Evolutionary conservation across 2,329 filamentous ascomycete genomes (phyloP), one percentile per base, ranked within the genome.

Genomic region (Diatrype stigma): DNA sequence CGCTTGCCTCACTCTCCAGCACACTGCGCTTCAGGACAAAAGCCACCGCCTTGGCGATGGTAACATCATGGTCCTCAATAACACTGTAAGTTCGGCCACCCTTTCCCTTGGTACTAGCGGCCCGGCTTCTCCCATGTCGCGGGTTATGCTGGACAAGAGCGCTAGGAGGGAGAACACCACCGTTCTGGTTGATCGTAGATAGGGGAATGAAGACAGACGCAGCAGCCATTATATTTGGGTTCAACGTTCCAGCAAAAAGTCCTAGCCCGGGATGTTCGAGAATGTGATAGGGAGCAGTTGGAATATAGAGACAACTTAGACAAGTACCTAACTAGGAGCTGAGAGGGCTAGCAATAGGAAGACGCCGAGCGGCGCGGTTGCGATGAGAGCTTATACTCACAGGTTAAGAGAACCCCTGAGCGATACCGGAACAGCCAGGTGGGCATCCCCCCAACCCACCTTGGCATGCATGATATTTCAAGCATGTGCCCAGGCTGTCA

Each of bases 1-100:
- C 60, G 26, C 70, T 70, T 45, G 68, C 62, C 46, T 72, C 67
- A 21, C 66, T 63, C 45, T 63, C 65, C 53, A 65, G 57, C 28
- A 70, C 62, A 17, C 67, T 69, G 35, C 71, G 65, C 62, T 73
- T 74, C 47, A 75, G 57, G 26, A 73, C 66, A 54, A 71, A 73
- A 47, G 63, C 62, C 26, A 75, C 57, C 21, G 72, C 72, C 61
- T 74, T 74, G 55, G 67, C 64, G 46, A 74, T 63, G 50, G 65
- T 63, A 8, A 61, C 62, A 47, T 74, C 71, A 44, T 69, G 63
- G 46, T 74, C 70, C 50, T 73, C 71, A 14, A 71, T 63, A 26
- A 73, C 61, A 51, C 67, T 70, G 63, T 74, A 74, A 12, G 69
- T 66, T 17, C 70, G 65, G 12, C 67, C 66, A 30, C 54, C 59